These are phyloP conservation scores for Leucoagaricus sp. DNA, from an alignment of 1,284 basidiomycete species.

Conservation along the genomic window DNA sequence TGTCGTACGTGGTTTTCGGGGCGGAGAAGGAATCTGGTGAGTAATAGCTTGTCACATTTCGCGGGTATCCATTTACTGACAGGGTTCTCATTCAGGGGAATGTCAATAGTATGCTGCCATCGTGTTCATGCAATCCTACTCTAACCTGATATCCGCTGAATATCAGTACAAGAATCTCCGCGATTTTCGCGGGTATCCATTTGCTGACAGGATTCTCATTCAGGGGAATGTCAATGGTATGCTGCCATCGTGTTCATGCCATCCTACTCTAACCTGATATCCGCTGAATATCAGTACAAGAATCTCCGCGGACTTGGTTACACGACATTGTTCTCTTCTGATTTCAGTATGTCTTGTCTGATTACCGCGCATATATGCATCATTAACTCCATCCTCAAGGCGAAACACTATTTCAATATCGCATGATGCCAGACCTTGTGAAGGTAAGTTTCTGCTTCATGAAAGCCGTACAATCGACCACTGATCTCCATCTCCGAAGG, in stretches of 20 bases:
- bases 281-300: constrained; percentile 22
- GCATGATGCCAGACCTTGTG: constrained; percentile 27
- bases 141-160: not conserved
- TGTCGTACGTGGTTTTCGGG: constrained; percentile 21
- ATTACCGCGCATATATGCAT: not conserved
- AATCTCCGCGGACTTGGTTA: constrained; percentile 25
- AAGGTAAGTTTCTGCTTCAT: constrained; percentile 19
- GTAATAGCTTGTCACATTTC: not conserved
- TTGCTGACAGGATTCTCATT: not conserved
- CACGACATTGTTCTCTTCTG: constrained; percentile 26
- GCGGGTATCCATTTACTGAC: not conserved
- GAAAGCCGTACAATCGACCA: too few relatives aligned
- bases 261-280: not conserved
- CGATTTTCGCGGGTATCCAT: too few relatives aligned
- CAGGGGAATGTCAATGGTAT: constrained; percentile 26
- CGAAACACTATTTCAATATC: constrained; percentile 25
- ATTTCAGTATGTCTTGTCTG: constrained; percentile 20
- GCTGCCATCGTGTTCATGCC: not conserved
- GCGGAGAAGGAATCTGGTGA: constrained; percentile 28
- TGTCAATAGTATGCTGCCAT: constrained; percentile 22
- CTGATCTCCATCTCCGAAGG: constrained; percentile 12
- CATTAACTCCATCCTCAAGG: constrained; percentile 16
- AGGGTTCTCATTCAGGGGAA: constrained; percentile 16
- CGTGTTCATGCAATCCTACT: not conserved
- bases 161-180: constrained; percentile 26